Evolutionary conservation across 2,329 filamentous ascomycete species (phyloP), one percentile per base, ranked within the genome.

Genomic region (Neophaeococcomyces mojaviensis): DNA sequence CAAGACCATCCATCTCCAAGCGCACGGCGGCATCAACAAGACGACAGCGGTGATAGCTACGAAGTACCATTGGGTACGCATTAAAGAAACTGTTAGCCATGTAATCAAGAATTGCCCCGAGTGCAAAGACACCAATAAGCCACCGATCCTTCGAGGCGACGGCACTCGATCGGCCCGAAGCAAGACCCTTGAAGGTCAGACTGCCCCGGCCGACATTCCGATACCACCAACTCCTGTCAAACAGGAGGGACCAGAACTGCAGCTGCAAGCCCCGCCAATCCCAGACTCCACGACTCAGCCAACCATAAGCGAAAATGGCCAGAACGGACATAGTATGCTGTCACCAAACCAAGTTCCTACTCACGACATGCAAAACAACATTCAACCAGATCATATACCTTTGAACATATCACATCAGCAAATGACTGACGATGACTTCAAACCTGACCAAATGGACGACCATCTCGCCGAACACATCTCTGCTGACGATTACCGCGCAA

Each of bases 11-110:
- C 92, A 98, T 66, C 73, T 80, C 44, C 67, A 73, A 47, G 76
- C 82, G 34, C 92, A 98, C 61, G 88, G 85, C 5, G 92, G 92
- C 42, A 97, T 97, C 73, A 98, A 98, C 73, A 96, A 96, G 71
- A 97, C 90, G 0, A 97, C 90, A 1, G 89, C 90, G 16, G 84
- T 82, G 16, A 95, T 98, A 59, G 88, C 90, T 9, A 87, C 96
- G 62, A 85, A 84, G 60, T 96, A 90, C 63, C 92, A 97, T 68
- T 98, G 92, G 92, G 89, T 94, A 39, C 80, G 90, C 50, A 97
- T 97, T 70, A 98, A 97, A 65, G 89, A 96, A 67, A 97, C 90
- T 1, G 92, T 96, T 51, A 92, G 85, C 62, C 82, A 90, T 62
- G 89, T 95, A 57, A 95, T 97, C 66, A 84, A 86, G 58, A 90